A percentile compares a stretch with the other conserved stretches of the same genome.
phyloP scores from a whole-genome alignment of 2,329 filamentous ascomycete genomes.

The Colletotrichum sansevieriae region DNA sequence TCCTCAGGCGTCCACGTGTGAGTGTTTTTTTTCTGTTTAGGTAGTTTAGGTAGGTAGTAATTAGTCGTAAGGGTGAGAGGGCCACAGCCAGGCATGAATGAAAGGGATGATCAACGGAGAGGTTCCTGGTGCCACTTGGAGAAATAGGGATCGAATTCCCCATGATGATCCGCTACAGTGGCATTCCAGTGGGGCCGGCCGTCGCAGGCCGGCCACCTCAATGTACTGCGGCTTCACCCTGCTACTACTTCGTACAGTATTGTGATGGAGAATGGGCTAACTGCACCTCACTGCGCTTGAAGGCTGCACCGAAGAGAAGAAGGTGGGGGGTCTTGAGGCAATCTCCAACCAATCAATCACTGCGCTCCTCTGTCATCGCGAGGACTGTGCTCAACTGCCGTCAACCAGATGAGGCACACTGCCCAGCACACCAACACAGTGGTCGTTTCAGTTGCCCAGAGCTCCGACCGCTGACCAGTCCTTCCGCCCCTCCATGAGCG shows the following conservation, averaged over 20 bases:
- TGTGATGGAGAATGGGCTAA: neutral
- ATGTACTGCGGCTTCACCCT: neutral
- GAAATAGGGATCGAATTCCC: constrained; percentile 14
- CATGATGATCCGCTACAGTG: constrained; percentile 22
- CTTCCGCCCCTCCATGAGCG: constrained; percentile 5
- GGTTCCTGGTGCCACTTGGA: neutral
- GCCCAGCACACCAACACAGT: constrained; percentile 28
- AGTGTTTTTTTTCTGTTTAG: constrained; percentile 13
- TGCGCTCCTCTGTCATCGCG: constrained; percentile 8
- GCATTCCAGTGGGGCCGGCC: constrained; percentile 25
- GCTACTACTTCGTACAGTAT: too few species aligned
- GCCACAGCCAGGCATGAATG: constrained; percentile 2
- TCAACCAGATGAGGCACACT: constrained; percentile 20
- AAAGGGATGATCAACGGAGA: constrained; percentile 10
- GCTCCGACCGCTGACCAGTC: constrained; percentile 35
- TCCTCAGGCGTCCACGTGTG: constrained; percentile 18
- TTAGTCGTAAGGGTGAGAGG: neutral
- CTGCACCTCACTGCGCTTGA: too few species aligned
- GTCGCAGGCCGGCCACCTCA: constrained; percentile 9
- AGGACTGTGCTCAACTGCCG: constrained; percentile 30
- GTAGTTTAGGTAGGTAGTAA: neutral
- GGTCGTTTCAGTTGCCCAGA: constrained; percentile 34
- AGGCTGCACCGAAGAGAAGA: too few species aligned
- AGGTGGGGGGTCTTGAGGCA: neutral
- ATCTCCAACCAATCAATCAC: constrained; percentile 31